Percentiles rank a stretch among this genome's conserved stretches.
phyloP scores from a whole-genome alignment of 75 land plant species.

The Chamaecyparis obtusa region DNA sequence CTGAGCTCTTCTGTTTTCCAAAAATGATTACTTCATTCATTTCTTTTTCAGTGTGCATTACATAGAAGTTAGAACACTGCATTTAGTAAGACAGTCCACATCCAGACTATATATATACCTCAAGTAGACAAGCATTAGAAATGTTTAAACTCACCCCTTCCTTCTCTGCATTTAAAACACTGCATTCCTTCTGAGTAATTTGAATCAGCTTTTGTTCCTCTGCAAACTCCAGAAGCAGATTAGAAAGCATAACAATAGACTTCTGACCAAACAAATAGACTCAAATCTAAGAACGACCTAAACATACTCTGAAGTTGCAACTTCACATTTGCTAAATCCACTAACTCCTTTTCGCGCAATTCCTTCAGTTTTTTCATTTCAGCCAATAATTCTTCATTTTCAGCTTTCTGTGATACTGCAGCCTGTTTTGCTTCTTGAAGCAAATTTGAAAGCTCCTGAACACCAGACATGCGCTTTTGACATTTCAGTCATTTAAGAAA shows the following conservation, averaged over 20 bases:
- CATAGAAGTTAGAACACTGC: background rate
- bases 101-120: background rate
- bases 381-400: slow-evolving; percentile 17
- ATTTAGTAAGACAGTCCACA: background rate
- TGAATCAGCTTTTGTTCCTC: slow-evolving; percentile 33
- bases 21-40: background rate
- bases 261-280: background rate
- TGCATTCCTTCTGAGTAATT: slow-evolving; percentile 31
- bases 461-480: background rate
- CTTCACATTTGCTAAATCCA: slow-evolving; percentile 16
- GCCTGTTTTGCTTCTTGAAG: slow-evolving; percentile 43
- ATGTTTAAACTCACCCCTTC: slow-evolving; percentile 29
- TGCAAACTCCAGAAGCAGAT: slow-evolving; percentile 13
- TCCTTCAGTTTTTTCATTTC: slow-evolving; percentile 35
- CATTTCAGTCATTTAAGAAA: background rate
- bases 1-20: background rate
- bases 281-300: background rate
- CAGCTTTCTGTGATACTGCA: slow-evolving; percentile 21
- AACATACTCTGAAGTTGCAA: slow-evolving; percentile 44
- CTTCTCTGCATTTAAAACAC: slow-evolving; percentile 26
- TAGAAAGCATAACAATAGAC: background rate
- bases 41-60: background rate
- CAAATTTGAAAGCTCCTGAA: slow-evolving; percentile 43
- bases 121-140: background rate
- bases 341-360: slow-evolving; percentile 44